phyloP scores from a whole-genome alignment of 208 protist species.

The Phytomonas sp. region DNA sequence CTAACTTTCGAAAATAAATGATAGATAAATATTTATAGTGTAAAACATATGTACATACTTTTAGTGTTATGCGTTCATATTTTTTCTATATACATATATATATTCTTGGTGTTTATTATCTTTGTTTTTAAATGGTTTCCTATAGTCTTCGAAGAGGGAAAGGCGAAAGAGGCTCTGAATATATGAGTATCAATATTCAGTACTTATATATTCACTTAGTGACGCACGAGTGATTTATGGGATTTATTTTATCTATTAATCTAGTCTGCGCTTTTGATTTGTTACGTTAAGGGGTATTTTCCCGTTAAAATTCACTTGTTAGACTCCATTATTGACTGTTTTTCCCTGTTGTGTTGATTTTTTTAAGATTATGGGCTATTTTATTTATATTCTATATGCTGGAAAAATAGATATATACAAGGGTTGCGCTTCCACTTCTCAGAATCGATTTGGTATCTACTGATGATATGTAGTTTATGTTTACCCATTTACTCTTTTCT shows the following conservation, averaged over 20 bases:
- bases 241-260: background rate
- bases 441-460: background rate
- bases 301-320: background rate
- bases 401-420: background rate
- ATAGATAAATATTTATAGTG: background rate
- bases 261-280: background rate
- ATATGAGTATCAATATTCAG: background rate
- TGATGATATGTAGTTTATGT: background rate
- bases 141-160: background rate
- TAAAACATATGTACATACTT: background rate
- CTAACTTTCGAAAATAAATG: background rate
- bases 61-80: background rate
- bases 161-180: background rate
- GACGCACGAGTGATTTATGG: background rate
- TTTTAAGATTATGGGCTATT: too few species aligned
- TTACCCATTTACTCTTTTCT: background rate
- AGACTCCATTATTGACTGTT: background rate
- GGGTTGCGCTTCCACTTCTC: background rate
- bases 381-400: too few species aligned
- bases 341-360: too few species aligned
- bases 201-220: background rate
- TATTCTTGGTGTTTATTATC: background rate
- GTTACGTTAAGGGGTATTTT: background rate
- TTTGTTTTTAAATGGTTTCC: background rate
- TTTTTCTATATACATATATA: background rate